phyloP scores from a whole-genome alignment of 345 rosid genomes.

The Populus simonii region DNA sequence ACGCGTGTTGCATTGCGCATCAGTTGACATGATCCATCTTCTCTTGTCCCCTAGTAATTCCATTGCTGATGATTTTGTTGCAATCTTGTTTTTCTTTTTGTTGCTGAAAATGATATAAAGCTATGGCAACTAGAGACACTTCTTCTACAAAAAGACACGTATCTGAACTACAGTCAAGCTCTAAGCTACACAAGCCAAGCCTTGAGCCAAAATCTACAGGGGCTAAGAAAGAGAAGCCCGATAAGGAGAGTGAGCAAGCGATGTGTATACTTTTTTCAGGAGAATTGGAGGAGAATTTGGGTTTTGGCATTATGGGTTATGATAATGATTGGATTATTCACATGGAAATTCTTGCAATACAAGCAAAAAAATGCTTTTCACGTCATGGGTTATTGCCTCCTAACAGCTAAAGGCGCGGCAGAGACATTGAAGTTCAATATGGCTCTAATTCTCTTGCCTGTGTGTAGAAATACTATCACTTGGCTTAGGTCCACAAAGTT shows the following conservation, averaged over 20 bases:
- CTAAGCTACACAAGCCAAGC: slow-evolving; percentile 98
- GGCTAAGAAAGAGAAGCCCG: slow-evolving; percentile 54
- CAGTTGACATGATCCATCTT: slow-evolving; percentile 23
- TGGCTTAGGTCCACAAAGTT: slow-evolving; percentile 87
- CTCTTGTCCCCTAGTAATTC: slow-evolving; percentile 4
- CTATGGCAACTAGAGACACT: slow-evolving; percentile 98
- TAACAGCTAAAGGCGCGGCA: slow-evolving; percentile 94
- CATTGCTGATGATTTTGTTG: background rate
- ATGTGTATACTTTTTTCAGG: slow-evolving; percentile 59
- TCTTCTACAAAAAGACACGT: slow-evolving; percentile 93
- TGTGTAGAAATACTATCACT: slow-evolving; percentile 90
- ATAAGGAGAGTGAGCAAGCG: slow-evolving; percentile 55
- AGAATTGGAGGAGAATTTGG: slow-evolving; percentile 97
- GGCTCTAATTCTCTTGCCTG: slow-evolving; percentile 95
- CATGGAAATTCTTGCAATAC: slow-evolving; percentile 87
- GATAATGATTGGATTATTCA: slow-evolving; percentile 78
- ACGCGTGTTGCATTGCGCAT: slow-evolving; percentile 15
- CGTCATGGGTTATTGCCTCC: slow-evolving; percentile 91
- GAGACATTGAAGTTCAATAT: slow-evolving; percentile 92
- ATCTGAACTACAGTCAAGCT: slow-evolving; percentile 90
- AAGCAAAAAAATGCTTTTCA: slow-evolving; percentile 61
- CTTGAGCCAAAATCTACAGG: slow-evolving; percentile 93
- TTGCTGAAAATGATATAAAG: slow-evolving; percentile 40
- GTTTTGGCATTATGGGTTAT: slow-evolving; percentile 68
- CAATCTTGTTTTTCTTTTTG: background rate